Base-by-base conservation (phyloP, 139 green algal genomes). In the Closterium sp. region DNA sequence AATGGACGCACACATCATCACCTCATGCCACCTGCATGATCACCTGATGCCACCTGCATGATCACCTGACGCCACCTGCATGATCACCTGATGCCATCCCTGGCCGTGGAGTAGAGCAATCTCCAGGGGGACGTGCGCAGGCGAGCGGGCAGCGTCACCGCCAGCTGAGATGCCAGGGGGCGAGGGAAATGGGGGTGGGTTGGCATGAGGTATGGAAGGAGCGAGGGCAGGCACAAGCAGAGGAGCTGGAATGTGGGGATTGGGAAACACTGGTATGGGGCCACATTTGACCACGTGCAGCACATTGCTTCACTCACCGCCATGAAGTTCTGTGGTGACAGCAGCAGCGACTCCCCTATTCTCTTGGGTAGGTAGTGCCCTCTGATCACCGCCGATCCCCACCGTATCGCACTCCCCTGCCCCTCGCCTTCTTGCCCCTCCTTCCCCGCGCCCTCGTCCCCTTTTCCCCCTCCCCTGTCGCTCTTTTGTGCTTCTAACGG, bases 311-410 rank as follows among this genome's bases (percentile, higher is more conserved):
- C 85, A 31, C n/a, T 19, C 4, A 31, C n/a, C 85, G 85, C n/a
- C n/a, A 31, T 32, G 85, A 87, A 87, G 85, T 32, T 30, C 11
- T 32, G 85, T 21, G 85, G 85, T 30, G 85, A 87, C 19, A 31
- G n/a, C n/a, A 87, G 85, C n/a, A 87, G 85, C n/a, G 85, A 79
- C 62, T 79, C 62, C 62, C 62, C 62, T 79, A 79, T 79, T 79
- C 62, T 79, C 62, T 79, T 79, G 62, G 62, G 62, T 13, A 79
- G 62, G 62, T 79, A 79, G 19, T 79, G 62, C 62, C 62, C 62
- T 79, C 62, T 79, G 17, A 79, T 79, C 62, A 79, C 62, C 4
- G 62, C 62, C 3, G 62, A 79, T 7, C 62, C 62, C 62, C 62
- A 79, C 62, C 62, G 62, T 79, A 79, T 79, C 62, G 62, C 62